Percentiles rank a stretch among this genome's conserved stretches.
Conservation (phyloP, 352 stramenopile species). For the Aphanomyces euteiches region DNA sequence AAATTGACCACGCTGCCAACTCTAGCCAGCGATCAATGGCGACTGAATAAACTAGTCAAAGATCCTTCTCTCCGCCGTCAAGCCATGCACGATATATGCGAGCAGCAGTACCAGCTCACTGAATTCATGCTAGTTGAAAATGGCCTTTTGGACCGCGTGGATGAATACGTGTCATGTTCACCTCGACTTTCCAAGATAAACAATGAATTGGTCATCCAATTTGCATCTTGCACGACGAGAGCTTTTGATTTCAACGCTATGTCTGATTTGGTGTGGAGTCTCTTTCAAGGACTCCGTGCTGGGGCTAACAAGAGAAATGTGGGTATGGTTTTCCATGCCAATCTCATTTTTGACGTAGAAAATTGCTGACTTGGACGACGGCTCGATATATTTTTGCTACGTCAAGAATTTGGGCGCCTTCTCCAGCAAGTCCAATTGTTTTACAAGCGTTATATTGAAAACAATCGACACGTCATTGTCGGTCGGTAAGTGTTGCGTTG, state of each 20-base stretch:
- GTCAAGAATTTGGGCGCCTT: too few species aligned
- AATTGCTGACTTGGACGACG: too few species aligned
- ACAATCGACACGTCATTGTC: too few species aligned
- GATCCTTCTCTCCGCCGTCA: slow-evolving; percentile 13
- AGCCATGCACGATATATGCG: slow-evolving; percentile 11
- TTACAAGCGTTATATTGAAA: too few species aligned
- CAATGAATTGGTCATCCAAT: slow-evolving; percentile 5
- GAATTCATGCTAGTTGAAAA: slow-evolving; percentile 4
- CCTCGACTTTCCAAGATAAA: slow-evolving; percentile 9
- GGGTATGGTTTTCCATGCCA: too few species aligned
- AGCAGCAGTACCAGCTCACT: slow-evolving; percentile 15
- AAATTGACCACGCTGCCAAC: slow-evolving; percentile 18
- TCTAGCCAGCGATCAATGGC: slow-evolving; percentile 24
- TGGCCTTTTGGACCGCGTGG: slow-evolving; percentile 4
- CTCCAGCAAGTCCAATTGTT: too few species aligned
- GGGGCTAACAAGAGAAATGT: too few species aligned
- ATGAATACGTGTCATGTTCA: slow-evolving; percentile 6
- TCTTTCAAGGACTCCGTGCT: not conserved
- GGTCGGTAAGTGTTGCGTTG: too few species aligned
- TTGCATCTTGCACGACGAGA: slow-evolving; percentile 14
- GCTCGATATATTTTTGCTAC: too few species aligned
- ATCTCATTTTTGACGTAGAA: too few species aligned
- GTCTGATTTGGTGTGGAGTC: slow-evolving; percentile 3
- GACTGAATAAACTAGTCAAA: slow-evolving; percentile 12
- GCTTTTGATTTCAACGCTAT: slow-evolving; percentile 8